Percentiles rank a stretch among this genome's conserved stretches.
Evolutionary conservation across 2,329 filamentous ascomycete species (phyloP).

Genomic region (Lachnellula arida): DNA sequence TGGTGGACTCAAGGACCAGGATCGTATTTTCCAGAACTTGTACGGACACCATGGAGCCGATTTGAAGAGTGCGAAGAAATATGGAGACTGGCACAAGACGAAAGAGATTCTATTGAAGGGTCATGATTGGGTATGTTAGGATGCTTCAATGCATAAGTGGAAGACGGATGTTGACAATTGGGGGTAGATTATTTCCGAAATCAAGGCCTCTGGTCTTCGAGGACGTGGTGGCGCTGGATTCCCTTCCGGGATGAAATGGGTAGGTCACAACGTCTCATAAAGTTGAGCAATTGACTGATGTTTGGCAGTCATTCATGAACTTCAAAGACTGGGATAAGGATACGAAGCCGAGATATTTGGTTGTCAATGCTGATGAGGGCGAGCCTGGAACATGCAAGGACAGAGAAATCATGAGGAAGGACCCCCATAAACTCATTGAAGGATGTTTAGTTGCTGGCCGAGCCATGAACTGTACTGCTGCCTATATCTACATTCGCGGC

Average conservation of each 20-base stretch:
- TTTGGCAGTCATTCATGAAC: slow-evolving; percentile 92
- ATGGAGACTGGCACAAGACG: slow-evolving; percentile 99
- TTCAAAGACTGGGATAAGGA: slow-evolving; percentile 99
- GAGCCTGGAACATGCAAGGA: slow-evolving; percentile 99
- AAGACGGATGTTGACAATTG: slow-evolving; percentile 16
- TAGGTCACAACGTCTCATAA: slow-evolving; percentile 43
- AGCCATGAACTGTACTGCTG: slow-evolving; percentile 97
- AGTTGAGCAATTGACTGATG: slow-evolving; percentile 14
- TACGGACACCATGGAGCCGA: slow-evolving; percentile 91
- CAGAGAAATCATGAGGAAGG: slow-evolving; percentile 99
- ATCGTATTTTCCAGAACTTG: slow-evolving; percentile 98
- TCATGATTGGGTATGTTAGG: slow-evolving; percentile 71
- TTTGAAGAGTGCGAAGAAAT: slow-evolving; percentile 91
- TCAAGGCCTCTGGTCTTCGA: slow-evolving; percentile 93
- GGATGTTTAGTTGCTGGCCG: slow-evolving; percentile 93
- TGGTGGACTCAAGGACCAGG: slow-evolving; percentile 89
- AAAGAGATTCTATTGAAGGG: slow-evolving; percentile 98
- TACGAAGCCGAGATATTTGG: slow-evolving; percentile 88
- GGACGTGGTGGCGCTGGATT: slow-evolving; percentile 97
- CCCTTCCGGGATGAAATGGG: slow-evolving; percentile 98
- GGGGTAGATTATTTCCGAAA: slow-evolving; percentile 80
- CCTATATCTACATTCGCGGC: slow-evolving; percentile 99
- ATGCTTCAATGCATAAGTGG: background rate
- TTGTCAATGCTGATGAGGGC: slow-evolving; percentile 98
- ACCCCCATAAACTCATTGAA: slow-evolving; percentile 97